Evolutionary conservation across 306 rosid genomes (phyloP), one percentile per base, ranked within the genome.

Genomic region (Malus asiatica): DNA sequence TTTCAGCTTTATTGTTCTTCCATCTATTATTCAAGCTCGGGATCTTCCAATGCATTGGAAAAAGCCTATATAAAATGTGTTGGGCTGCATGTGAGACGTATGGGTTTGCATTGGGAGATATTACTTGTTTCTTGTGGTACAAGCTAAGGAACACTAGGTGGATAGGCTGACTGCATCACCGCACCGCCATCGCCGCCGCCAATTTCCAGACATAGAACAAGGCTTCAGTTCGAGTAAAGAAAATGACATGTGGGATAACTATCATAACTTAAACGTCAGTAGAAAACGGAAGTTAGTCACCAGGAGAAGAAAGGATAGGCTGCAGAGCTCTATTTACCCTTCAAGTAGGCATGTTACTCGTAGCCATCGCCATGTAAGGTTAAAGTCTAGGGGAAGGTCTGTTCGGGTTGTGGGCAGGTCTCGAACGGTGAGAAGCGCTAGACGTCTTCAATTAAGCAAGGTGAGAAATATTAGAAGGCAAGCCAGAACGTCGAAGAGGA

Each of bases 31-130:
- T 79, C 76, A 85, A 81, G 85, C 14, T 85, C 63, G 29, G 91
- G 27, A 73, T 87, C 58, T 83, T 85, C 68, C 86, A 81, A 75
- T 88, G 91, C 86, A 79, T 85, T 48, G 88, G 79, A 71, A 85
- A 71, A 76, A 85, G 83, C 83, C 80, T 88, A 14, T 81, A 86
- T 42, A 88, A 75, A 65, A 74, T 83, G 86, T 83, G 88, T 72
- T 88, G 89, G 81, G 82, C 42, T 66, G 78, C 89, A 4, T 87
- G 85, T 32, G 86, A 83, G 79, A 70, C 78, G 15, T 85, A 82
- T 30, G 76, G 87, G 80, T 78, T 32, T 78, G 74, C 89, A 35
- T 35, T 87, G 8, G 83, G 58, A 81, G 75, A 83, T 70, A 70
- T 78, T 30, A 76, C 79, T 20, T 72, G 83, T 63, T 83, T 81